A percentile compares a stretch with the other conserved stretches of the same genome.
phyloP scores from a whole-genome alignment of 805 yeast genomes.

The Candida tammaniensis region DNA sequence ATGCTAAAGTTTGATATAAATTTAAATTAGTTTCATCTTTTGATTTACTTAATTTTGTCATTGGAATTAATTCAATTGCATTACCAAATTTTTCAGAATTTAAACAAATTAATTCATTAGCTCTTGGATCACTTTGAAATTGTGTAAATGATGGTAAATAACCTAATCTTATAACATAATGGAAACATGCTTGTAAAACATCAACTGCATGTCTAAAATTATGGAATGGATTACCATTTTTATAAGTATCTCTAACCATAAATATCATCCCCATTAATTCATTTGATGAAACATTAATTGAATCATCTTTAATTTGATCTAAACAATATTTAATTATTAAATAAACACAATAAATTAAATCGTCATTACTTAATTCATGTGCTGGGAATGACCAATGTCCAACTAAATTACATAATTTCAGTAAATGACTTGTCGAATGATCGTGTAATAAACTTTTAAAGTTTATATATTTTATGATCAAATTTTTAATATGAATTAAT shows the following conservation, averaged over 20 bases:
- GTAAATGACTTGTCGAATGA: constrained; percentile 21
- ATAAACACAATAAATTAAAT: constrained; percentile 58
- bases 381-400: constrained; percentile 72
- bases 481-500: constrained; percentile 21
- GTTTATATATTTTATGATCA: constrained; percentile 27
- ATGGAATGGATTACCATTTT: constrained; percentile 86
- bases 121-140: constrained; percentile 28
- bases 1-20: constrained; percentile 49
- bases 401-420: constrained; percentile 37
- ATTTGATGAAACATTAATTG: constrained; percentile 29
- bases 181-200: constrained; percentile 87
- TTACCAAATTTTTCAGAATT: constrained; percentile 14
- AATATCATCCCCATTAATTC: constrained; percentile 58
- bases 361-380: constrained; percentile 61
- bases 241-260: constrained; percentile 73
- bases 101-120: constrained; percentile 22
- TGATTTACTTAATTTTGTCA: constrained; percentile 7
- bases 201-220: constrained; percentile 95
- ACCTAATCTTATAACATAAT: constrained; percentile 46
- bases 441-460: constrained; percentile 27
- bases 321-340: constrained; percentile 50
- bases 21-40: constrained; percentile 25
- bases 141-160: constrained; percentile 39
- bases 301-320: constrained; percentile 17
- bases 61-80: constrained; percentile 14